Evolutionary conservation across 2,329 filamentous ascomycete species (phyloP), one percentile per base, ranked within the genome.

Genomic region (Dissoconium aciculare): DNA sequence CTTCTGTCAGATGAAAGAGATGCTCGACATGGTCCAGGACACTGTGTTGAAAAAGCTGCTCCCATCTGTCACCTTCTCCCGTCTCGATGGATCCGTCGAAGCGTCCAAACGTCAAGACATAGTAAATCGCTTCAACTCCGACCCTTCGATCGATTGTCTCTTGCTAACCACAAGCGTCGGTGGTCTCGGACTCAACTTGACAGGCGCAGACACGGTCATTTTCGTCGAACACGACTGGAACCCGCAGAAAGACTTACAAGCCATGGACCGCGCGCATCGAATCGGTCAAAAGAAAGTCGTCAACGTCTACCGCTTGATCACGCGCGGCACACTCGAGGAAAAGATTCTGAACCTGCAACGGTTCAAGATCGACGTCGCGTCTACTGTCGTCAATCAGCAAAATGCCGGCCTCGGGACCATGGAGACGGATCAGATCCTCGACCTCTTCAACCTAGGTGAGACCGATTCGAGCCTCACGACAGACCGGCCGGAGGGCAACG

Each of bases 211-310:
- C 57, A 98, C 89, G 0, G 89, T 98, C 55, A 98, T 98, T 46
- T 98, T 98, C 49, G 91, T 98, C 16, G 89, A 98, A 58, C 91
- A 98, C 57, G 89, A 98, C 57, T 98, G 89, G 89, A 98, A 98
- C 53, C 89, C 89, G 17, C 89, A 98, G 54, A 93, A 93, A 57
- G 89, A 98, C 57, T 72, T 98, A 44, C 89, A 98, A 53, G 89
- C 89, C 43, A 98, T 98, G 89, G 89, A 98, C 53, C 83, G 89
- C 37, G 89, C 89, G 5, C 89, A 98, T 64, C 77, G 89, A 45
- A 95, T 98, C 47, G 89, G 89, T 2, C 89, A 98, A 63, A 98
- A 98, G 73, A 98, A 95, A 69, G 89, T 95, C 21, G 89, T 98
- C 45, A 98, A 98, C 51, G 89, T 98, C 11, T 98, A 98, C 58